These are phyloP conservation scores for Emergomyces africanus DNA, from an alignment of 2,329 filamentous ascomycete genomes.

Conservation along the genomic window DNA sequence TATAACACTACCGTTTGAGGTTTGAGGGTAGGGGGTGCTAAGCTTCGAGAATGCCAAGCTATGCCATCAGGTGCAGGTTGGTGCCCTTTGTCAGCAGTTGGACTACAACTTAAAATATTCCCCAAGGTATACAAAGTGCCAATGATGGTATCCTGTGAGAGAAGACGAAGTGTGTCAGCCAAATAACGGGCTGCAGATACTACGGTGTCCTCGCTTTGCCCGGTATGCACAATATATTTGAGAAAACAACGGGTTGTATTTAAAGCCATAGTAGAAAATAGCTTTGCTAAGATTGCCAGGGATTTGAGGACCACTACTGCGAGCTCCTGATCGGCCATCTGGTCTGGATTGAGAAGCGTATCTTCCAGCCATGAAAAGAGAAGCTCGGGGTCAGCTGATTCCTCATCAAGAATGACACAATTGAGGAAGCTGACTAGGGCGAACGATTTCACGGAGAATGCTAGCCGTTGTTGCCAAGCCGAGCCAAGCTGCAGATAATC, in stretches of 20 bases:
- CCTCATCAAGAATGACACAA: conserved; percentile 70
- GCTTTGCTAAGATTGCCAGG: conserved; percentile 67
- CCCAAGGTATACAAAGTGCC: conserved; percentile 94
- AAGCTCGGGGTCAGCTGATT: conserved; percentile 63
- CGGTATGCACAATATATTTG: conserved; percentile 75
- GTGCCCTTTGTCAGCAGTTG: conserved; percentile 35
- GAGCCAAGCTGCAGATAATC: conserved; percentile 84
- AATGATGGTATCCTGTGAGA: conserved; percentile 88
- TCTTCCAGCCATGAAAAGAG: conserved; percentile 79
- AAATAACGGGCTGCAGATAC: conserved; percentile 71
- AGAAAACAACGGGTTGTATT: conserved; percentile 68
- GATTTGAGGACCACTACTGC: conserved; percentile 68
- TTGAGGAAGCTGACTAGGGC: conserved; percentile 75
- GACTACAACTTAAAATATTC: conserved; percentile 73
- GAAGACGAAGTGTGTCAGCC: conserved; percentile 63
- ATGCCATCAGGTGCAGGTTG: conserved; percentile 17
- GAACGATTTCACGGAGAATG: conserved; percentile 72
- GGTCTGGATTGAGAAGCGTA: conserved; percentile 60
- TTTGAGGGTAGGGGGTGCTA: conserved; percentile 22
- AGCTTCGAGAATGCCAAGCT: conserved; percentile 39
- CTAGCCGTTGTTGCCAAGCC: conserved; percentile 72
- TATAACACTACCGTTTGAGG: conserved; percentile 33
- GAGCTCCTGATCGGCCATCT: conserved; percentile 69
- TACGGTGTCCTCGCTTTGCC: conserved; percentile 55
- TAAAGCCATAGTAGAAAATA: conserved; percentile 60